phyloP scores from a whole-genome alignment of 148 eudicot species.

The Rhododendron molle region DNA sequence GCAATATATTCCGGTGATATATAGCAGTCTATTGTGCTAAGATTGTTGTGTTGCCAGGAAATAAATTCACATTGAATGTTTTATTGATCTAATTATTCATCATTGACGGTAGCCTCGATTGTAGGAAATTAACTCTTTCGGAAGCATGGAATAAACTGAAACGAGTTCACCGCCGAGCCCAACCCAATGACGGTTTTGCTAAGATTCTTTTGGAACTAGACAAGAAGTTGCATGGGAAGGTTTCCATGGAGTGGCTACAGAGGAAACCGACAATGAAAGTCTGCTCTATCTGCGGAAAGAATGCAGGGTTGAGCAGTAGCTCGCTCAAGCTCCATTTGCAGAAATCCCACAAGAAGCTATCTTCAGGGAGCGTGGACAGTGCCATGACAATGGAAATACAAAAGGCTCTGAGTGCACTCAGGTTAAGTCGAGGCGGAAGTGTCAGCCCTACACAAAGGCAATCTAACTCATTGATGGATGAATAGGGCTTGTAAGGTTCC shows the following conservation, averaged over 20 bases:
- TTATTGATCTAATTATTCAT: background rate
- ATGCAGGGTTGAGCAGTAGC: conserved; percentile 92
- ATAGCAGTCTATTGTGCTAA: background rate
- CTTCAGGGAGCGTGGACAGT: conserved; percentile 97
- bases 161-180: conserved; percentile 87
- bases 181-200: conserved; percentile 98
- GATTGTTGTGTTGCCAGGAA: background rate
- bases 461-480: conserved; percentile 55
- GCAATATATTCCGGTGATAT: background rate
- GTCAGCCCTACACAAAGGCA: conserved; percentile 83
- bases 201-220: conserved; percentile 73
- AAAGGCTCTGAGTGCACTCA: conserved; percentile 72
- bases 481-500: conserved; percentile 9
- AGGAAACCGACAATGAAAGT: conserved; percentile 86
- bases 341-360: conserved; percentile 81
- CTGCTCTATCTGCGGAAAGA: conserved; percentile 95
- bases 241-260: conserved; percentile 99
- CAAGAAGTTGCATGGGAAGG: conserved; percentile 66
- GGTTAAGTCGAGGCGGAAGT: conserved; percentile 75
- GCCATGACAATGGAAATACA: conserved; percentile 98
- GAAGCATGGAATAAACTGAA: conserved; percentile 87
- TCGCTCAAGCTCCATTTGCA: conserved; percentile 94
- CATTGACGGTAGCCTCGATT: background rate
- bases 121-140: conserved; percentile 69
- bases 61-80: background rate